Evolutionary conservation across 1,284 basidiomycete species (phyloP), one percentile per base, ranked within the genome.

Genomic region (Papiliotrema laurentii): DNA sequence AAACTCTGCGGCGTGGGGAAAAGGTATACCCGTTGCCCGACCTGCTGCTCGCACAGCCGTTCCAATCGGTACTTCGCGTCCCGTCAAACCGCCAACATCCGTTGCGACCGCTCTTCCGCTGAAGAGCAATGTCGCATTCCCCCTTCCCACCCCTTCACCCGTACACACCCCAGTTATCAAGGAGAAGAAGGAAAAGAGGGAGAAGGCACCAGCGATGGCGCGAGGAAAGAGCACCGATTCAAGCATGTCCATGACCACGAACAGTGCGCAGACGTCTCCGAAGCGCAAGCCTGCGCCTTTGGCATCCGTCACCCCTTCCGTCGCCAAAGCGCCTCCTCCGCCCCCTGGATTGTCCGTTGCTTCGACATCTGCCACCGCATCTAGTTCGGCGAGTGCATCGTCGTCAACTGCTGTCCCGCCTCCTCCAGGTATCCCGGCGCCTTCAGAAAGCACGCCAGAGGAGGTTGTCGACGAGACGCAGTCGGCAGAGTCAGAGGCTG

Each of bases 1-100:
- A 31, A 83, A 86, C 49, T 83, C 83, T 10, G 88, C 90, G 11
- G 84, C 86, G 24, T 94, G 89, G 89, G 90, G 63, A 19, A 69
- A 68, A 49, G 53, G 51, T 25, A 48, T 61, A 22, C 39, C 44
- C n/a, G 44, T 45, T 6, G 45, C 48, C 39, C 50, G 55, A 37
- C 44, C 49, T 28, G 22, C 81, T 6, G 80, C 80, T 51, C 52
- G 50, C 19, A 47, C 53, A 14, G 41, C 56, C 6, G 55, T 52
- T n/a, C 54, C 54, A 14, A 61, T 63, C 38, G 60, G 58, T 21
- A 49, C 63, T 11, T 52, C 63, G 21, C 59, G 67, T 11, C 47
- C 47, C 18, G 21, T 43, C 24, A 49, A 49, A 16, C 61, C 66
- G 0, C 54, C 60, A 27, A 67, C 66, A 47, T 63, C 67, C 42